Conservation (phyloP, 495 filamentous ascomycete species). For the Sphaerosporella brunnea region DNA sequence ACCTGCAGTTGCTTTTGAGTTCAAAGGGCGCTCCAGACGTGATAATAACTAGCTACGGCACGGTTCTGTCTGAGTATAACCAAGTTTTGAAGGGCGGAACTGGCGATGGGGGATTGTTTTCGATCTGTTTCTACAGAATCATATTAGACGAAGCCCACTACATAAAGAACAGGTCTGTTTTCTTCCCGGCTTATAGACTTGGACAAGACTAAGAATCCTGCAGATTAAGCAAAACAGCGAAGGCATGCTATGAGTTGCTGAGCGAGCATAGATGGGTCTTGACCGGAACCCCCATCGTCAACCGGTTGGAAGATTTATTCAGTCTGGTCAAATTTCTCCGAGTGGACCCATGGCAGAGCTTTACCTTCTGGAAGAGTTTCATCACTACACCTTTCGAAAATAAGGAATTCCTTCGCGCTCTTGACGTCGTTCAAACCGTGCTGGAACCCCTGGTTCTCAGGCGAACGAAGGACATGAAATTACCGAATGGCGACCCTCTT, state of each 20-base stretch:
- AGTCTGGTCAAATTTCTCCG: conserved; percentile 76
- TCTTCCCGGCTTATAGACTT: no score
- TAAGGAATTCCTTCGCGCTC: conserved; percentile 75
- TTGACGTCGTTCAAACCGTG: conserved; percentile 94
- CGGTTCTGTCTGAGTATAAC: conserved; percentile 76
- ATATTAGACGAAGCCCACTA: conserved; percentile 90
- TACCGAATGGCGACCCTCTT: conserved; percentile 67
- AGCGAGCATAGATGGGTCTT: conserved; percentile 81
- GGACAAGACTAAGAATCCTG: no score
- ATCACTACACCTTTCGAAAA: conserved; percentile 94
- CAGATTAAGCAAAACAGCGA: conserved; percentile 64
- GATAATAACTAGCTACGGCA: conserved; percentile 90
- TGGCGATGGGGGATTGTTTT: conserved; percentile 64
- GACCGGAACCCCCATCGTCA: conserved; percentile 93
- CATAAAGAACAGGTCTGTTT: conserved; percentile 88
- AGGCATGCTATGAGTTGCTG: conserved; percentile 75
- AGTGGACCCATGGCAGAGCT: conserved; percentile 95
- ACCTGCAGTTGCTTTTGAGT: conserved; percentile 60
- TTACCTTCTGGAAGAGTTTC: conserved; percentile 97
- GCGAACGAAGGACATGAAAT: conserved; percentile 95
- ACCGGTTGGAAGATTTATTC: conserved; percentile 92
- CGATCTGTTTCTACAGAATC: conserved; percentile 77
- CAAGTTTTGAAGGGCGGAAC: conserved; percentile 40
- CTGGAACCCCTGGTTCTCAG: conserved; percentile 89
- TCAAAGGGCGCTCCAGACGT: conserved; percentile 63